Evolutionary conservation across 2,329 filamentous ascomycete genomes (phyloP).

Genomic region (Fusarium sterilihyphosum): DNA sequence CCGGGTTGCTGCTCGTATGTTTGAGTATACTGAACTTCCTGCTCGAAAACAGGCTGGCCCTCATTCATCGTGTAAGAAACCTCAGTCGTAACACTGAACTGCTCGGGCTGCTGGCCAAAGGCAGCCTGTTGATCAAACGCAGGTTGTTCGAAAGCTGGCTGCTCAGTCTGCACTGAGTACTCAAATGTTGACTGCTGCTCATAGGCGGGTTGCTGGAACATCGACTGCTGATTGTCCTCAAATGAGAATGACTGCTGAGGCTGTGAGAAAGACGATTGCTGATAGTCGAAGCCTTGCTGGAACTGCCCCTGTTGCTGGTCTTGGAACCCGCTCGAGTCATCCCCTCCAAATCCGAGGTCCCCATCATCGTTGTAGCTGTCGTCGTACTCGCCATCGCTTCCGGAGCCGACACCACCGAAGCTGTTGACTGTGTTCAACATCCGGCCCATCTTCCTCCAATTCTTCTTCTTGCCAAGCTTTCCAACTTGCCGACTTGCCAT

Average conservation of each 20-base stretch:
- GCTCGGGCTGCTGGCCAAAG: conserved; percentile 15
- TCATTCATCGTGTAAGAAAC: not conserved
- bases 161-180: not conserved
- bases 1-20: conserved; percentile 19
- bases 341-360: not conserved
- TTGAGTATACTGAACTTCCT: conserved; percentile 15
- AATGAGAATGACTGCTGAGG: conserved; percentile 12
- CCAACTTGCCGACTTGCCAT: conserved; percentile 37
- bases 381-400: conserved; percentile 15
- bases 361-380: conserved; percentile 2
- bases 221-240: not conserved
- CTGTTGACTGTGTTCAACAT: conserved; percentile 19
- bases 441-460: conserved; percentile 36
- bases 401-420: not conserved
- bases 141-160: conserved; percentile 4
- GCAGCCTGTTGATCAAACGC: not conserved
- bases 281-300: conserved; percentile 19
- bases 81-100: conserved; percentile 8
- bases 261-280: conserved; percentile 8
- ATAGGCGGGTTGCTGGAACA: conserved; percentile 19
- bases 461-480: conserved; percentile 42
- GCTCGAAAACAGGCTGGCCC: not conserved
- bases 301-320: conserved; percentile 24
- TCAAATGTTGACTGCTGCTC: conserved; percentile 25
- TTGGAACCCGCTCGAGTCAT: not conserved